Base-by-base conservation (phyloP, 2,329 filamentous ascomycete genomes). In the Xylariaceae sp. region DNA sequence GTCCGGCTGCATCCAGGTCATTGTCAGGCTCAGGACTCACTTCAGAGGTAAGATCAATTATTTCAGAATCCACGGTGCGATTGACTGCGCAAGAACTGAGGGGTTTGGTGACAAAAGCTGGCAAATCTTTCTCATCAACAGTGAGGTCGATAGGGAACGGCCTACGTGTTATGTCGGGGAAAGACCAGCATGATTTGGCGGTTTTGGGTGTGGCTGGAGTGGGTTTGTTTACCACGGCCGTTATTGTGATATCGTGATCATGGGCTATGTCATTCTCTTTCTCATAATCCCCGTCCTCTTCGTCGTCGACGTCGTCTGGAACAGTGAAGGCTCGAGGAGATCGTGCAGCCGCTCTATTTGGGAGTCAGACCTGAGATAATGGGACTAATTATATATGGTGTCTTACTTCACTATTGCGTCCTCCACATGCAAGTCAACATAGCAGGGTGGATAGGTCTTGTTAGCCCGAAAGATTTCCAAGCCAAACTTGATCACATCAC, bases 401-500 rank as follows among this genome's bases (percentile, higher is more conserved):
- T 41, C 68, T 54, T 62, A 67, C 67, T 58, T 55, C 13, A 53
- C 41, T 9, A 49, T 15, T 15, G 44, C 35, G 48, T 69, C 71
- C 18, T 69, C 65, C 15, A 76, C 61, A 3, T 61, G 60, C 6
- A 76, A 71, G 39, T 71, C 65, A 56, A 80, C 71, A 3, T 65
- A 65, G 47, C 73, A 77, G 2, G 77, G 75, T 2, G 72, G 74
- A 51, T 75, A 79, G 1, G 71, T 67, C 41, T 72, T 68, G 1
- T 65, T 64, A 9, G 70, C 65, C 18, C 76, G 72, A 39, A 70
- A 71, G 3, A 79, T 73, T n/a, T 75, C 66, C 11, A 73, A 68
- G 2, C 77, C 77, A 41, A 79, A 77, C 7, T 68, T 68, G 51
- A 79, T 41, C 1, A 53, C 55, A 60, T 77, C 76, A 3, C 75